A percentile compares a stretch with the other conserved stretches of the same genome.
Conservation (phyloP, 2,329 filamentous ascomycete species). For the Emericellopsis atlantica region DNA sequence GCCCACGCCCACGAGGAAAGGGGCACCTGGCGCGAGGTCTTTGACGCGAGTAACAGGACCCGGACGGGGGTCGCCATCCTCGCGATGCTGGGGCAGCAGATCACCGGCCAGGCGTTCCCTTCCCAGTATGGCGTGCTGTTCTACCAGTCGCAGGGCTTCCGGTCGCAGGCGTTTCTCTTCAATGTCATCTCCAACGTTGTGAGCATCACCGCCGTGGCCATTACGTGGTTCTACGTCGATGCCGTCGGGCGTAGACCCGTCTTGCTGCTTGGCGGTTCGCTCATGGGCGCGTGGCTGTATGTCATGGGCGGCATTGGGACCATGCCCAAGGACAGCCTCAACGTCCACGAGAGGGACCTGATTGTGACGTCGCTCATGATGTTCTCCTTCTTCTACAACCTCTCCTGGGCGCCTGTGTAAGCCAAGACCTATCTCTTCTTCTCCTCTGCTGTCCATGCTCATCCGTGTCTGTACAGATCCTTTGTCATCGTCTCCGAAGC, state of each 20-base stretch:
- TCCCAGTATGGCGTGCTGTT: slow-evolving; percentile 17
- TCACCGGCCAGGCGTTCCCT: slow-evolving; percentile 14
- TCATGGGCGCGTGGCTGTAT: slow-evolving; percentile 16
- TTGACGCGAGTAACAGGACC: slow-evolving; percentile 4
- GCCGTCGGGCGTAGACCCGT: slow-evolving; percentile 7
- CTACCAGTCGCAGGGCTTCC: slow-evolving; percentile 12
- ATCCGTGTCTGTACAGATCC: slow-evolving; percentile 5
- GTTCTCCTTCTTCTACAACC: slow-evolving; percentile 10
- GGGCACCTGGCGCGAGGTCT: slow-evolving; percentile 1
- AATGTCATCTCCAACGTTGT: slow-evolving; percentile 9
- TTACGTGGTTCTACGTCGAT: slow-evolving; percentile 7
- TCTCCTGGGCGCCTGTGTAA: slow-evolving; percentile 15
- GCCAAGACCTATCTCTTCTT: slow-evolving; percentile 1
- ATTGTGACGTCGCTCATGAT: slow-evolving; percentile 13
- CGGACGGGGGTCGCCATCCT: slow-evolving; percentile 11
- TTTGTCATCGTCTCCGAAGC: slow-evolving; percentile 14
- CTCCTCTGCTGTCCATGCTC: neutral
- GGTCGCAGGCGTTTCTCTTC: slow-evolving; percentile 14
- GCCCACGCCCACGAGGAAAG: neutral
- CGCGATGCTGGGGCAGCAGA: slow-evolving; percentile 17
- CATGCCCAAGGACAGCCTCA: slow-evolving; percentile 4
- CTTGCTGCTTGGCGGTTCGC: slow-evolving; percentile 11
- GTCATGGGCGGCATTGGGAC: slow-evolving; percentile 23
- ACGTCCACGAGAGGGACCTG: slow-evolving; percentile 11
- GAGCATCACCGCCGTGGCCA: slow-evolving; percentile 6